Conservation (phyloP, 2,329 filamentous ascomycete genomes). For the Decorospora gaudefroyi region DNA sequence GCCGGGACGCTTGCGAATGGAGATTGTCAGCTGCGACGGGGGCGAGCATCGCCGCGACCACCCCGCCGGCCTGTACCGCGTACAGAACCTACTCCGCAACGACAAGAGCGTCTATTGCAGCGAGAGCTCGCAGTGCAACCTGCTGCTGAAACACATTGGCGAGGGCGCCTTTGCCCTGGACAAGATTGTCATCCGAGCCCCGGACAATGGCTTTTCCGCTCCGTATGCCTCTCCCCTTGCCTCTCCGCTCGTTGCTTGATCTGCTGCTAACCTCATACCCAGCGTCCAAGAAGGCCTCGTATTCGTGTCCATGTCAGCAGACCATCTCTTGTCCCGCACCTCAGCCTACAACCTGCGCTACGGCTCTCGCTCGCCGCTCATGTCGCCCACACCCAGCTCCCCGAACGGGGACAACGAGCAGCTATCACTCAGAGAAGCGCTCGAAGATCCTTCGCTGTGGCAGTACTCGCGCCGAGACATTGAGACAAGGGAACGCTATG, state of each 20-base stretch:
- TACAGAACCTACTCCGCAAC: constrained; percentile 79
- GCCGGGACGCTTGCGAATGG: constrained; percentile 78
- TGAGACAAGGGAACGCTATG: constrained; percentile 34
- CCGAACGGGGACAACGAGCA: constrained; percentile 32
- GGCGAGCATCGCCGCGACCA: constrained; percentile 67
- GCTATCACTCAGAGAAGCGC: constrained; percentile 42
- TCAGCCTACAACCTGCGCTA: constrained; percentile 75
- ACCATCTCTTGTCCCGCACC: constrained; percentile 74
- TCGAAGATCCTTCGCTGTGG: constrained; percentile 43
- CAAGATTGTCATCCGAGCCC: constrained; percentile 86
- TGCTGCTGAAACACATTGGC: constrained; percentile 80
- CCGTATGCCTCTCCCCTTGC: constrained; percentile 68
- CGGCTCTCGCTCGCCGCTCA: constrained; percentile 26
- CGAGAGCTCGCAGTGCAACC: constrained; percentile 82
- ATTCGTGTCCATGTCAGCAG: constrained; percentile 83
- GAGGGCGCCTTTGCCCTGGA: constrained; percentile 80
- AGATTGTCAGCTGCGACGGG: constrained; percentile 87
- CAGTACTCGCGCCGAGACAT: constrained; percentile 33
- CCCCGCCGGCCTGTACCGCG: constrained; percentile 50
- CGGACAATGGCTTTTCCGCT: constrained; percentile 77
- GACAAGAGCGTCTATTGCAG: constrained; percentile 89
- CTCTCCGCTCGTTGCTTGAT: constrained; percentile 11
- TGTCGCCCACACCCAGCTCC: constrained; percentile 36
- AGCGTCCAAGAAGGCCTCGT: constrained; percentile 91
- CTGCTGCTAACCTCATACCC: constrained; percentile 40